These are phyloP conservation scores for Hygrophorus pudorinus DNA, from an alignment of 768 basidiomycete species.

Conservation along the genomic window DNA sequence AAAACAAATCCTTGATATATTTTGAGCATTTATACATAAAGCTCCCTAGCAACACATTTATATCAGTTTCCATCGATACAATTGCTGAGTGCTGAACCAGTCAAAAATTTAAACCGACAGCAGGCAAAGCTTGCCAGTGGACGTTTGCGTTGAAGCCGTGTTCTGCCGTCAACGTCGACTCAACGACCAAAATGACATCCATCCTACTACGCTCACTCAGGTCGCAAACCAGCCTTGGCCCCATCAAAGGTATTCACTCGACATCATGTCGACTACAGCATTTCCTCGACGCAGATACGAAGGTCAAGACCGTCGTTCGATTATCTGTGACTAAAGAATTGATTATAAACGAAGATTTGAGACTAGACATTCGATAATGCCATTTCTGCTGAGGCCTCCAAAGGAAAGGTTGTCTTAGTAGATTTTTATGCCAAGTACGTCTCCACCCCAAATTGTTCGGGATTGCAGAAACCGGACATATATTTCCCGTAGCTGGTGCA, in stretches of 20 bases:
- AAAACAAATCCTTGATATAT: no score
- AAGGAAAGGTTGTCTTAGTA: slow-evolving; percentile 52
- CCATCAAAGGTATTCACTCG: slow-evolving; percentile 26
- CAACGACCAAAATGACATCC: no score
- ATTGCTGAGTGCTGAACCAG: no score
- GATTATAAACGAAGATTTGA: slow-evolving; percentile 2
- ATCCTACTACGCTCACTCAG: no score
- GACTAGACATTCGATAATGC: slow-evolving; percentile 30
- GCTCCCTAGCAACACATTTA: no score
- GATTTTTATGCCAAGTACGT: slow-evolving; percentile 78
- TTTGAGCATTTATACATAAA: no score
- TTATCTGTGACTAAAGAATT: background rate
- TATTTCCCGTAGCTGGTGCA: slow-evolving; percentile 52
- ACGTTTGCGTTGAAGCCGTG: no score
- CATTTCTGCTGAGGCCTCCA: slow-evolving; percentile 16
- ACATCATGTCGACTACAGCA: slow-evolving; percentile 28
- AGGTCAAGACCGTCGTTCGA: slow-evolving; percentile 24
- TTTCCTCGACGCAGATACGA: slow-evolving; percentile 33
- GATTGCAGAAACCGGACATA: background rate
- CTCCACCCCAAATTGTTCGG: background rate
- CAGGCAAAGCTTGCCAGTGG: no score
- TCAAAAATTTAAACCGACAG: no score
- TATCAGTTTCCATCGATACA: no score
- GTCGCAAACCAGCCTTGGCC: background rate
- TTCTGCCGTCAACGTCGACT: no score